Evolutionary conservation across 2,329 filamentous ascomycete genomes (phyloP).

Genomic region (Rhynchosporium secalis): DNA sequence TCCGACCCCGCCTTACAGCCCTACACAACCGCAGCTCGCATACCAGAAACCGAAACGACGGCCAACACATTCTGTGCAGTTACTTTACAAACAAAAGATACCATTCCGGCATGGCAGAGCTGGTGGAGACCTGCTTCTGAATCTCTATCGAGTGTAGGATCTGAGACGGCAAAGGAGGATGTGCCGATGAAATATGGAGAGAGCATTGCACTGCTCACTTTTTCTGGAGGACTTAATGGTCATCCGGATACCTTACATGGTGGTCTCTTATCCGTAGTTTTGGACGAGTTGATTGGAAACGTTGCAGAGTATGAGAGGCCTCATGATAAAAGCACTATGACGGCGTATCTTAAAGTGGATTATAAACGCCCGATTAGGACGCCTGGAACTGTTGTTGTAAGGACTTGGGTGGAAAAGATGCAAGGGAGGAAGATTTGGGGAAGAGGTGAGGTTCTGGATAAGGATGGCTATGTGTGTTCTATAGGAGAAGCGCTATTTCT

Average conservation of each 20-base stretch:
- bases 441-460: constrained; percentile 51
- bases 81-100: constrained; percentile 27
- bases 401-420: constrained; percentile 45
- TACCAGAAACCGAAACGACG: constrained; percentile 2
- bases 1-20: constrained; percentile 28
- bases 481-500: constrained; percentile 53
- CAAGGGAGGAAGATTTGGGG: constrained; percentile 57
- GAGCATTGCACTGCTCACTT: constrained; percentile 29
- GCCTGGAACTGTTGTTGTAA: constrained; percentile 50
- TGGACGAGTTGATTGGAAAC: constrained; percentile 55
- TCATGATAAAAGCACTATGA: constrained; percentile 38
- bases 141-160: background rate
- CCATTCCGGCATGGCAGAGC: constrained; percentile 29
- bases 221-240: constrained; percentile 56
- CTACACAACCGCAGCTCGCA: constrained; percentile 20
- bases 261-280: constrained; percentile 55
- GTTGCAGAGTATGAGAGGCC: constrained; percentile 19
- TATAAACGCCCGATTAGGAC: constrained; percentile 55
- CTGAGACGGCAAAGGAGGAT: background rate
- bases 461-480: constrained; percentile 49
- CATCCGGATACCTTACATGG: constrained; percentile 57
- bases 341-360: constrained; percentile 55
- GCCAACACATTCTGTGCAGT: constrained; percentile 26
- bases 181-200: constrained; percentile 13
- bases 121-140: constrained; percentile 25